Base-by-base conservation (phyloP, 2,329 filamentous ascomycete species). In the Cylindrodendrum hubeiense region DNA sequence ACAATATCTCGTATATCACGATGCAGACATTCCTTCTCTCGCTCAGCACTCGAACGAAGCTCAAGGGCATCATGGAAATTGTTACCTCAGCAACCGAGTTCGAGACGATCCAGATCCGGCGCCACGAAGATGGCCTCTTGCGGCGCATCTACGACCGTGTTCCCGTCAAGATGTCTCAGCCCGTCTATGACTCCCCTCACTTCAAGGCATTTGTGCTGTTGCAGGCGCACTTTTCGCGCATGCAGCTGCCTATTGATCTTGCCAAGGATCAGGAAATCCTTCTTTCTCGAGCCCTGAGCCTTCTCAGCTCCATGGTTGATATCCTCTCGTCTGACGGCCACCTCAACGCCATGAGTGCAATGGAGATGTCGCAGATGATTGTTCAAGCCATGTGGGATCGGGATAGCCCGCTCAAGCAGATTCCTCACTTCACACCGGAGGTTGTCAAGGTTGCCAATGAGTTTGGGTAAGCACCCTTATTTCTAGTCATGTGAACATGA, bases 311-410 rank as follows among this genome's bases (percentile, higher is more conserved):
- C 22, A 93, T 92, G 75, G 96, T 98, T 22, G 96, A 99, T 78
- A 94, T 99, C 17, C 87, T 99, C 37, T 97, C 94, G 10, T 98
- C 95, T 1, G 95, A 99, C 74, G 96, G 95, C 15, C 94, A 98
- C 75, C 87, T 99, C 67, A 99, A 99, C 77, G 95, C 96, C 65
- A 97, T 98, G 91, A 95, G 92, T 74, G 96, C 96, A 28, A 99
- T 99, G 95, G 96, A 99, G 79, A 94, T 99, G 88, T 97, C 93
- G 13, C 96, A 99, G 78, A 99, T 99, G 96, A 93, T 97, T 57
- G 95, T 99, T 3, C 96, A 99, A 82, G 95, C 92, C 53, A 97
- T 98, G 93, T 99, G 96, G 96, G 95, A 99, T 81, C 92, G 95
- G 63, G 96, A 99, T 79, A 97, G 93, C 74, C 95, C 96, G 41